Evolutionary conservation across 768 basidiomycete species (phyloP), one percentile per base, ranked within the genome.

Genomic region (Suillus hirtellus): DNA sequence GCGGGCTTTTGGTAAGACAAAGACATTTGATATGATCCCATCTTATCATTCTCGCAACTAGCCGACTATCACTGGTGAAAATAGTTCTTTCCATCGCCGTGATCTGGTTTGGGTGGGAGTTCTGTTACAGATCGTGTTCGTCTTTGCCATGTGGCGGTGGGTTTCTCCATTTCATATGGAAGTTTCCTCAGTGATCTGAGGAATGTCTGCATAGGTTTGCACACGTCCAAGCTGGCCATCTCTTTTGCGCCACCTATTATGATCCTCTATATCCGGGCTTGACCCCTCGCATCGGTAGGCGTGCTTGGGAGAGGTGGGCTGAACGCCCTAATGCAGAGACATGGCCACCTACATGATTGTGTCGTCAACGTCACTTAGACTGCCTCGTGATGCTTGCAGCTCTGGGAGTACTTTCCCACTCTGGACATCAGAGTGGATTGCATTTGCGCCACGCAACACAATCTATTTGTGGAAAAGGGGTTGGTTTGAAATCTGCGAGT

Each of bases 241-340:
- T 86, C 46, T 92, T 89, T 74, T 79, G 90, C 67, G 88, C 86
- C 64, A 88, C 83, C 63, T 92, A 90, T 67, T 91, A 89, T 69
- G 90, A 93, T 71, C 88, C 90, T 61, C 86, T 89, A 76, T 84
- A 89, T 70, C 86, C 89, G 14, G 86, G 90, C 69, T 80, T 90
- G 60, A 83, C 89, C 72, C 74, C 50, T 75, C 64, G 79, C 68
- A 72, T 74, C 71, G 73, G 75, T 68, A 69, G 73, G 24, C 75
- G 73, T 46, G 71, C 76, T 42, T 84, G 83, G 84, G 78, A 81
- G 59, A 69, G 65, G 50, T 79, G 80, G 76, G 81, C 79, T 35
- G 75, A 74, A 40, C 70, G 66, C 24, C 59, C 64, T 31, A 64
- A 62, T 60, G 59, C 70, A 17, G 46, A 21, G 12, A 40, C 37